Percentiles rank a stretch among this genome's conserved stretches.
Conservation (phyloP, 257 asterid genomes). For the Solanum microdontum region DNA sequence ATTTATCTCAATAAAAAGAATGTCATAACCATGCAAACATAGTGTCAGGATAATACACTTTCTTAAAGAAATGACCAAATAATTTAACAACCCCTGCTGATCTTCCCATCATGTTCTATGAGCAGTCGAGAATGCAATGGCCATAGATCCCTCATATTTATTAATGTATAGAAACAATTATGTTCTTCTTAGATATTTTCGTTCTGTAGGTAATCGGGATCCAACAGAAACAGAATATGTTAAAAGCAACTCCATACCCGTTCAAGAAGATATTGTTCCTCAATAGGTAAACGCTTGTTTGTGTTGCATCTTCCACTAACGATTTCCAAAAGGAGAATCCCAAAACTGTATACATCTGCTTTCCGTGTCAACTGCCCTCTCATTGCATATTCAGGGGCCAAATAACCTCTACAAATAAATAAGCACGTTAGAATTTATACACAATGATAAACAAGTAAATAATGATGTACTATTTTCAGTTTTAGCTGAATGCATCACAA, state of each 20-base stretch:
- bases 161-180: neutral
- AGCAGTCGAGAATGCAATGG: neutral
- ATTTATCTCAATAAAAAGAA: neutral
- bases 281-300: conserved; percentile 48
- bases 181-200: neutral
- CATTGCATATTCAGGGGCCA: conserved; percentile 93
- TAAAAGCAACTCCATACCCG: conserved; percentile 35
- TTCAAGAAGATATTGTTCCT: conserved; percentile 61
- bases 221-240: neutral
- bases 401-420: conserved; percentile 53
- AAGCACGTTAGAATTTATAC: neutral
- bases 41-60: neutral
- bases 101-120: neutral
- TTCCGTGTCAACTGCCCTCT: conserved; percentile 78
- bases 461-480: neutral
- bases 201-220: neutral
- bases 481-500: neutral
- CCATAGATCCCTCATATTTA: neutral
- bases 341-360: conserved; percentile 86
- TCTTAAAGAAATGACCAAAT: neutral
- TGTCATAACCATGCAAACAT: neutral
- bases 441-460: neutral
- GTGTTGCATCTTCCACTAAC: conserved; percentile 71
- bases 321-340: conserved; percentile 75
- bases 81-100: neutral